Evolutionary conservation across 2,329 filamentous ascomycete genomes (phyloP).

Genomic region (Graphilbum sp.): DNA sequence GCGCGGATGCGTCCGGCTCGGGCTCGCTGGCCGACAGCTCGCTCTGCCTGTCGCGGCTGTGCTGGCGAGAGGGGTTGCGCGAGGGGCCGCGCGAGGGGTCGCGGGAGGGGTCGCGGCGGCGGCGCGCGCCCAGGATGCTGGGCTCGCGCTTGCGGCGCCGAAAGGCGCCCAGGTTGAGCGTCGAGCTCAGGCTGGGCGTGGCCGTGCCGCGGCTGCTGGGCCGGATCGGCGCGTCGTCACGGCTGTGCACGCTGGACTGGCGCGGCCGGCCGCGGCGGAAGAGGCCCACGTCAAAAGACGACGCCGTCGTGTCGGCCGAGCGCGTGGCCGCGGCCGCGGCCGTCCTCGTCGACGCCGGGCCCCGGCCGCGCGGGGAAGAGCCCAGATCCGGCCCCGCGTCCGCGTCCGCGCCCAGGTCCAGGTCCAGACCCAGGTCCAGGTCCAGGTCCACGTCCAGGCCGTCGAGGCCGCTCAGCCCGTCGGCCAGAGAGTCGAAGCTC

Average conservation of each 20-base stretch:
- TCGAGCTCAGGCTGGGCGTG: slow-evolving; percentile 30
- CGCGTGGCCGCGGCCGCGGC: slow-evolving; percentile 5
- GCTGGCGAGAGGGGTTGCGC: slow-evolving; percentile 20
- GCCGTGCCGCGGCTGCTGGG: slow-evolving; percentile 33
- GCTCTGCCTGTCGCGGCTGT: not conserved
- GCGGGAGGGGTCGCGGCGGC: slow-evolving; percentile 15
- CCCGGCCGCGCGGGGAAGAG: slow-evolving; percentile 4
- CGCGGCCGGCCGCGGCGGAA: slow-evolving; percentile 28
- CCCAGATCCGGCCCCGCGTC: too few species aligned
- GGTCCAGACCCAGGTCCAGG: too few species aligned
- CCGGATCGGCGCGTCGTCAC: slow-evolving; percentile 33
- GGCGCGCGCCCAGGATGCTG: slow-evolving; percentile 40
- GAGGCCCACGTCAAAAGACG: slow-evolving; percentile 28
- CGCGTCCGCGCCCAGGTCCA: too few species aligned
- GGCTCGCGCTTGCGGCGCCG: slow-evolving; percentile 40
- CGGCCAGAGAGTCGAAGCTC: slow-evolving; percentile 21
- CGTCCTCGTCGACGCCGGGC: too few species aligned
- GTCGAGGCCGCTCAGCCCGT: slow-evolving; percentile 14
- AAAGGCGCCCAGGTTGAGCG: slow-evolving; percentile 41
- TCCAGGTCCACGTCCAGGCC: slow-evolving; percentile 3
- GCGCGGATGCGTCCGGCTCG: not conserved
- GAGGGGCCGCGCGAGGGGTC: not conserved
- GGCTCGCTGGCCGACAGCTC: slow-evolving; percentile 3
- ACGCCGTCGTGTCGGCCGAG: slow-evolving; percentile 23
- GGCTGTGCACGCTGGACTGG: slow-evolving; percentile 33